phyloP scores from a whole-genome alignment of 768 basidiomycete species.

The Inosperma sp. region DNA sequence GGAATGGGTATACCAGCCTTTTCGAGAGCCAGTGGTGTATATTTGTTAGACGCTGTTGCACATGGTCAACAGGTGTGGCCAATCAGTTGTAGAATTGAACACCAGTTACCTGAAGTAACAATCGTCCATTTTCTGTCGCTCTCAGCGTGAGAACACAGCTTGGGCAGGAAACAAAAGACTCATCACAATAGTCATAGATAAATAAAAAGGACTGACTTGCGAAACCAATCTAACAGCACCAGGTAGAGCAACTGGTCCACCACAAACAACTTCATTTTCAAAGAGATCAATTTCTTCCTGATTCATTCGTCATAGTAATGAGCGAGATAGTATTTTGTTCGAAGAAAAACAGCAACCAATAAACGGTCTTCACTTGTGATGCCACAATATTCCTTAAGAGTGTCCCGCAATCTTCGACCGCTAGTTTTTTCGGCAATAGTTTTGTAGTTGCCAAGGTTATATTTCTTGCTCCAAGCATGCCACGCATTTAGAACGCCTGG shows the following conservation, averaged over 20 bases:
- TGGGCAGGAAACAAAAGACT: neutral
- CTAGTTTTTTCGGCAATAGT: conserved; percentile 58
- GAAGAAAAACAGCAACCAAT: conserved; percentile 37
- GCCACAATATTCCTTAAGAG: conserved; percentile 62
- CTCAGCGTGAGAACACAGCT: conserved; percentile 30
- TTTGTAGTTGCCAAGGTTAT: conserved; percentile 46
- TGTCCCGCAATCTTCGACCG: conserved; percentile 73
- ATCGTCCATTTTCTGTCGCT: conserved; percentile 65
- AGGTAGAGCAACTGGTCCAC: conserved; percentile 59
- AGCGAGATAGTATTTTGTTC: neutral
- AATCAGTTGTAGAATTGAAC: neutral
- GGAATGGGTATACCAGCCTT: conserved; percentile 60
- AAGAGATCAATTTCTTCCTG: conserved; percentile 74
- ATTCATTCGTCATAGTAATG: neutral
- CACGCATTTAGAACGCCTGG: conserved; percentile 79
- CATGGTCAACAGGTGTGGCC: neutral
- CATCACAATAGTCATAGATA: neutral
- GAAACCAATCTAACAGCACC: conserved; percentile 57
- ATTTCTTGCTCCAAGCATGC: conserved; percentile 63
- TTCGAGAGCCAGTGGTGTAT: conserved; percentile 61
- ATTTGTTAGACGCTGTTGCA: conserved; percentile 62
- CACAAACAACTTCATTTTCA: conserved; percentile 67
- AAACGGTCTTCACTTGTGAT: conserved; percentile 55
- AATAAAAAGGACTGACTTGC: conserved; percentile 39
- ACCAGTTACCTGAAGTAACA: conserved; percentile 65